A percentile compares a stretch with the other conserved stretches of the same genome.
Conservation (phyloP, 257 asterid genomes). For the Solanum chiquidenum region DNA sequence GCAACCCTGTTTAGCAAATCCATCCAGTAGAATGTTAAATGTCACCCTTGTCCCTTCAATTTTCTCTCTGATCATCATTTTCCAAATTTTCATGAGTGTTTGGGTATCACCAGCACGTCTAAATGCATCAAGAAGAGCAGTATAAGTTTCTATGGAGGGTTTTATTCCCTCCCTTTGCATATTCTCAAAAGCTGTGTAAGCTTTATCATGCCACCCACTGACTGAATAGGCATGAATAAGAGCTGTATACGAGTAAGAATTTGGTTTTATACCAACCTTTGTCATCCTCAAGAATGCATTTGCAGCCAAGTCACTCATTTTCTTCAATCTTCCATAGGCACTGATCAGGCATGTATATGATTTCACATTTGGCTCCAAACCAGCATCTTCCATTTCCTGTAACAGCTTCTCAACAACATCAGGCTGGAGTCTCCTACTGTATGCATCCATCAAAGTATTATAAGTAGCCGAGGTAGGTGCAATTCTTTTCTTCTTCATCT, state of each 20-base stretch:
- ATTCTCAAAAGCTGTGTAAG: slow-evolving; percentile 50
- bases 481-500: slow-evolving; percentile 68
- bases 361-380: slow-evolving; percentile 64
- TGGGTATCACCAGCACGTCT: slow-evolving; percentile 88
- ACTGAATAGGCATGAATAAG: slow-evolving; percentile 79
- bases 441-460: slow-evolving; percentile 80
- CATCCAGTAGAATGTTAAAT: slow-evolving; percentile 76
- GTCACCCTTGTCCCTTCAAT: slow-evolving; percentile 64
- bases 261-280: slow-evolving; percentile 67
- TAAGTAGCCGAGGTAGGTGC: slow-evolving; percentile 62
- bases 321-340: slow-evolving; percentile 77
- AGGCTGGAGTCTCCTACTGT: slow-evolving; percentile 82
- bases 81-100: slow-evolving; percentile 74
- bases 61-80: slow-evolving; percentile 59
- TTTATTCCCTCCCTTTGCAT: slow-evolving; percentile 65
- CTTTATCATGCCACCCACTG: slow-evolving; percentile 82
- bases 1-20: slow-evolving; percentile 80
- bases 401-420: slow-evolving; percentile 72
- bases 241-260: slow-evolving; percentile 83
- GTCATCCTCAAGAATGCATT: slow-evolving; percentile 84
- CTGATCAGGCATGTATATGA: slow-evolving; percentile 86
- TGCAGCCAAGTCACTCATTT: slow-evolving; percentile 82
- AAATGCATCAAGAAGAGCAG: slow-evolving; percentile 71
- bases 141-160: slow-evolving; percentile 81
- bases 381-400: slow-evolving; percentile 60